Base-by-base conservation (phyloP, 768 basidiomycete species). In the Lentinula boryana region DNA sequence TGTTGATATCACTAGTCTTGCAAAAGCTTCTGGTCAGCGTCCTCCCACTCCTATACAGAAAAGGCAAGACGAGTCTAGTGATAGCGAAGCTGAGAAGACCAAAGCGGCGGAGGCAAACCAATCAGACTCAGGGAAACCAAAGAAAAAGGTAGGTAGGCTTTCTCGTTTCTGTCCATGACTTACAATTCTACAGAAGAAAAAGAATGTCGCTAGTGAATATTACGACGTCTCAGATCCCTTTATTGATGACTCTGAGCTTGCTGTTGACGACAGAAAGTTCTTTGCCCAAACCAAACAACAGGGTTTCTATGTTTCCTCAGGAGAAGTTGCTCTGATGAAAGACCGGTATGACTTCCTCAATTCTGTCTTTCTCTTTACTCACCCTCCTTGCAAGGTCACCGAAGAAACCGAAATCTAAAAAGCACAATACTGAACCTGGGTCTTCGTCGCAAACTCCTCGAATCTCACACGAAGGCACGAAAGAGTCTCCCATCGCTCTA, bases 171-270 rank as follows among this genome's bases (percentile, higher is more conserved):
- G 53, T 44, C 4, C 10, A 13, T 53, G 50, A 10, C 31, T 38
- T 21, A 52, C 13, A 9, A 40, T 18, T 38, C 63, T 67, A 50
- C 36, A 50, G 21, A 64, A 80, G 76, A 76, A 79, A 71, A 86
- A 85, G 68, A 82, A 78, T 60, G 70, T 72, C 1, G 77, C 78
- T 0, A 74, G 84, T 21, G 91, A 90, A 69, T 92, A 94, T 68
- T 99, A 99, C 78, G 96, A 99, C 75, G 78, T 87, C 18, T 76
- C 80, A 0, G 97, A 99, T 74, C 90, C 93, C 0, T 98, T 98
- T 76, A 97, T 99, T 69, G 97, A 99, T 78, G 97, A 99, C 74
- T 93, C 93, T 1, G 96, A 98, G 69, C 78, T 96, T 60, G 87
- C 85, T 27, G 76, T 95, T 50, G 95, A 98, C 75, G 87, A 95